phyloP scores from a whole-genome alignment of 345 rosid genomes.

The Boechera retrofracta region DNA sequence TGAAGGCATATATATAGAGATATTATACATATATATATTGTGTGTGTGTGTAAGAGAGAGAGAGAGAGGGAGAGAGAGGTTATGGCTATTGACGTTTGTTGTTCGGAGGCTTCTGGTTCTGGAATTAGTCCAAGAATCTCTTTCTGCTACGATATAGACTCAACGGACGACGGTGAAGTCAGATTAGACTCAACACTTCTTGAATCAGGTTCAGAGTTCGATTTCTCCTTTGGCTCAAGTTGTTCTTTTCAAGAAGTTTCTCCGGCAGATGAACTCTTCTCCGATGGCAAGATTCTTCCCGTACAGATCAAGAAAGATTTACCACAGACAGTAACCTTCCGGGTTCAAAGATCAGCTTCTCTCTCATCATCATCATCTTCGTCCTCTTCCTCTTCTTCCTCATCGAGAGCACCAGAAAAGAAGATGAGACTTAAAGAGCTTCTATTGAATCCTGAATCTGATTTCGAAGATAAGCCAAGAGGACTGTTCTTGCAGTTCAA shows the following conservation, averaged over 20 bases:
- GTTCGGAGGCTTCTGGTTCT: constrained; percentile 64
- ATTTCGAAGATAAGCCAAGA: constrained; percentile 51
- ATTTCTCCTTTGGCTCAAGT: constrained; percentile 64
- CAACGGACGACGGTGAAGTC: constrained; percentile 43
- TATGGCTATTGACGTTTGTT: constrained; percentile 82
- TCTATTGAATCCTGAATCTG: constrained; percentile 49
- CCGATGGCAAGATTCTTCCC: constrained; percentile 82
- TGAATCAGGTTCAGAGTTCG: constrained; percentile 61
- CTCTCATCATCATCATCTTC: constrained; percentile 29
- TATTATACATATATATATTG: too few species aligned
- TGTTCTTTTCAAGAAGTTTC: constrained; percentile 59
- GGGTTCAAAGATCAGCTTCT: constrained; percentile 39
- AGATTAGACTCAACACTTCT: constrained; percentile 60
- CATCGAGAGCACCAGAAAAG: constrained; percentile 54
- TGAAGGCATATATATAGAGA: background rate
- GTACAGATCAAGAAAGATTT: constrained; percentile 60
- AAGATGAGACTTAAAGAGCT: constrained; percentile 77
- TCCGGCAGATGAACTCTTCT: constrained; percentile 89
- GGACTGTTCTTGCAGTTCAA: constrained; percentile 78
- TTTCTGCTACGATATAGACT: constrained; percentile 69
- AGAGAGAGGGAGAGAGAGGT: background rate
- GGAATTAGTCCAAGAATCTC: constrained; percentile 76
- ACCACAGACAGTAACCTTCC: constrained; percentile 11
- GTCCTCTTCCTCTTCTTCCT: constrained; percentile 29
- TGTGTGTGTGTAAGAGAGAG: background rate